Evolutionary conservation across 78 protist genomes (phyloP).

Genomic region (Speleostelium caveatum): DNA sequence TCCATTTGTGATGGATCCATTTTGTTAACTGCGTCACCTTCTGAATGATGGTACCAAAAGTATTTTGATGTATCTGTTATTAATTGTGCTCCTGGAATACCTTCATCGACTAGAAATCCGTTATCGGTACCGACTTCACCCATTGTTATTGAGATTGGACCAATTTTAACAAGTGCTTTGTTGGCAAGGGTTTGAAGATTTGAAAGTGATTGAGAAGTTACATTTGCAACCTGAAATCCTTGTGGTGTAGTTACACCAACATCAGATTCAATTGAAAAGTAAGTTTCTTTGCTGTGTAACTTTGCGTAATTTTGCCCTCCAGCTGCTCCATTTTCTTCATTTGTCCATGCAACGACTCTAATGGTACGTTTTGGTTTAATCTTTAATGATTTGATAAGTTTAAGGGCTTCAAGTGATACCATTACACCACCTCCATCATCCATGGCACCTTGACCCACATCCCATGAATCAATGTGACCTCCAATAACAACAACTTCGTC

Average conservation of each 20-base stretch:
- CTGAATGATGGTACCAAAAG: conserved; percentile 88
- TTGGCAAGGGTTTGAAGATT: conserved; percentile 14
- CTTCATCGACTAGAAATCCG: conserved; percentile 14
- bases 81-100: conserved; percentile 68
- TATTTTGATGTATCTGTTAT: conserved; percentile 43
- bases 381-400: conserved; percentile 52
- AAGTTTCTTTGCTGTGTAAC: conserved; percentile 20
- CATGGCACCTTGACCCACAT: conserved; percentile 88
- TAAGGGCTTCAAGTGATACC: conserved; percentile 79
- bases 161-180: conserved; percentile 4
- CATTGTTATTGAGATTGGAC: background rate
- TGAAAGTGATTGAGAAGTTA: conserved; percentile 3
- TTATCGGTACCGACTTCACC: conserved; percentile 77
- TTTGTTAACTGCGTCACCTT: conserved; percentile 84
- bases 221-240: conserved; percentile 36
- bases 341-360: conserved; percentile 82
- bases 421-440: conserved; percentile 88
- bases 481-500: conserved; percentile 86
- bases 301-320: conserved; percentile 75
- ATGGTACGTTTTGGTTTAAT: conserved; percentile 87
- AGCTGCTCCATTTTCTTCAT: conserved; percentile 86
- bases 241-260: conserved; percentile 71
- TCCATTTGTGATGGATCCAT: conserved; percentile 53
- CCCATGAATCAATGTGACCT: conserved; percentile 91
- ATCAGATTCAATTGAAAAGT: conserved; percentile 83